Evolutionary conservation across 345 rosid species (phyloP).

Genomic region (Salix viminalis): DNA sequence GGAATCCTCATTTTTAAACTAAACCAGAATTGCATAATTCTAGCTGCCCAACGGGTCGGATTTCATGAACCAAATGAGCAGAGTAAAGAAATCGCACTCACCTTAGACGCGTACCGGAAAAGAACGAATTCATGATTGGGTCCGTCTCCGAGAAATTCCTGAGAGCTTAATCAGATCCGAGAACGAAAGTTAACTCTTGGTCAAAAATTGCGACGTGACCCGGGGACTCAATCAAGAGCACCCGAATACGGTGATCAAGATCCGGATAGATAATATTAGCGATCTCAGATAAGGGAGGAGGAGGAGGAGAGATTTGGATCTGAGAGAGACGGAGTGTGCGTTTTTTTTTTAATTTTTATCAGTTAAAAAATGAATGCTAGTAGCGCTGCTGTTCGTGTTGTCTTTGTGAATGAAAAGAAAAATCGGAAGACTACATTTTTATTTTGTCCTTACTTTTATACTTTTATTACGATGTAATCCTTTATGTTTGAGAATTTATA

Average conservation of each 20-base stretch:
- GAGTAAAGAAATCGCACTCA: conserved; percentile 27
- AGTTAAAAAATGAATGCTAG: not conserved
- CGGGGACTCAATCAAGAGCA: not conserved
- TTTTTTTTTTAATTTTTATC: not conserved
- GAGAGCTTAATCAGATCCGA: conserved; percentile 37
- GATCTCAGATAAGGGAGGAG: conserved; percentile 23
- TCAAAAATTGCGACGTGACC: not conserved
- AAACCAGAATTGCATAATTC: conserved; percentile 4
- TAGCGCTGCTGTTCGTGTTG: not conserved
- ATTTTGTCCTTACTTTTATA: not conserved
- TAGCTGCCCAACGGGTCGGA: not conserved
- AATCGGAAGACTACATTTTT: not conserved
- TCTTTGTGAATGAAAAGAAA: not conserved
- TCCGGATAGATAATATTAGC: conserved; percentile 29
- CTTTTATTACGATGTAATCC: not conserved
- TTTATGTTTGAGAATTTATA: too few relatives aligned
- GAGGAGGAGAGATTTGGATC: conserved; percentile 49
- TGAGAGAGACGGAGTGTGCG: conserved; percentile 12
- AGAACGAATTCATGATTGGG: conserved; percentile 94
- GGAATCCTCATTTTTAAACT: not conserved
- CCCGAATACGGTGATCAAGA: conserved; percentile 28
- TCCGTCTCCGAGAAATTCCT: conserved; percentile 22
- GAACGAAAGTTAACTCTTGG: conserved; percentile 5
- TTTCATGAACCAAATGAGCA: not conserved
- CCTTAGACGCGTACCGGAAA: conserved; percentile 97